A percentile compares a stretch with the other conserved stretches of the same genome.
Evolutionary conservation across 106 monocot genomes (phyloP).

Genomic region (Dioscorea alata): DNA sequence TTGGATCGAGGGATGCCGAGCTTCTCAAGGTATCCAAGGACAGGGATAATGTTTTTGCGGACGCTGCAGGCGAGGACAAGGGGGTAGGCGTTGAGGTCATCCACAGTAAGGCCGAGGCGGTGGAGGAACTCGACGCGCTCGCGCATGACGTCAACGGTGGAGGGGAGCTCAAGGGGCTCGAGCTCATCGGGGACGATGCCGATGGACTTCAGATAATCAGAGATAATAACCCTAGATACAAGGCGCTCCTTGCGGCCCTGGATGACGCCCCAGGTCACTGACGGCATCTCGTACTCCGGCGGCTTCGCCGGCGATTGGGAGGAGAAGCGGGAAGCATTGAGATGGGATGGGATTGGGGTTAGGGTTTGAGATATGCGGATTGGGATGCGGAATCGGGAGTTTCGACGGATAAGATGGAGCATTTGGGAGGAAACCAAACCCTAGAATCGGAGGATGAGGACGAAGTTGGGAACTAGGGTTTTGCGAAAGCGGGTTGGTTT

Average conservation of each 20-base stretch:
- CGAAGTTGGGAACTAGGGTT: background rate
- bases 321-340: background rate
- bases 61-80: conserved; percentile 38
- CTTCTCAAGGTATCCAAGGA: conserved; percentile 38
- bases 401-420: background rate
- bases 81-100: conserved; percentile 42
- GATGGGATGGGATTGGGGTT: background rate
- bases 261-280: conserved; percentile 44
- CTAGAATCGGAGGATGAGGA: background rate
- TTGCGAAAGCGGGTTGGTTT: too few species aligned
- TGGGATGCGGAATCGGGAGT: background rate
- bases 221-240: conserved; percentile 41
- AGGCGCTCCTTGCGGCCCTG: conserved; percentile 52
- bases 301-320: background rate
- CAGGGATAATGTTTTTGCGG: conserved; percentile 41
- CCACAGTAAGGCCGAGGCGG: conserved; percentile 28
- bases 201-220: conserved; percentile 31
- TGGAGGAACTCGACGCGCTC: conserved; percentile 43
- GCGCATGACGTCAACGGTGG: conserved; percentile 37
- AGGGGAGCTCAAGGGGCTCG: conserved; percentile 32
- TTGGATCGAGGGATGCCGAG: conserved; percentile 24
- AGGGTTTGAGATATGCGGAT: background rate
- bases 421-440: background rate
- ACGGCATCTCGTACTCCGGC: conserved; percentile 40
- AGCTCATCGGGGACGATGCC: conserved; percentile 43